Evolutionary conservation across 305 asterid genomes (phyloP).

Genomic region (Stenogyne calaminthoides): DNA sequence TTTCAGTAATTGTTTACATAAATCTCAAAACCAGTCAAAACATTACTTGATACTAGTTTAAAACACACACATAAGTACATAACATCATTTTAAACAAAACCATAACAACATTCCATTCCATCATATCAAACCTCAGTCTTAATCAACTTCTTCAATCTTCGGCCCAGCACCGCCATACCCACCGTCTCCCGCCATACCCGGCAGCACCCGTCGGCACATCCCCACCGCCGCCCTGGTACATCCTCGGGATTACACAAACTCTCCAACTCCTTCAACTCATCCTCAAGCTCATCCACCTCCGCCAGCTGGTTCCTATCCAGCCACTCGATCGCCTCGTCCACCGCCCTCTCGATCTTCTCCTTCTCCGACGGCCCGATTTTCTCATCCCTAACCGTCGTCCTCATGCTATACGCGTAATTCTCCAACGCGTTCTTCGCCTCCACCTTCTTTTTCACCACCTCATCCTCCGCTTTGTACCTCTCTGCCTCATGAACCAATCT

Average conservation of each 20-base stretch:
- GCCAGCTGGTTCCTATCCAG: constrained; percentile 60
- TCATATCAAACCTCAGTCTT: neutral
- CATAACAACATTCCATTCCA: neutral
- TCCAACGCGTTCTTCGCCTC: constrained; percentile 59
- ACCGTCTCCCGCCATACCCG: constrained; percentile 40
- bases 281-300: constrained; percentile 64
- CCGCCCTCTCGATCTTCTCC: constrained; percentile 53
- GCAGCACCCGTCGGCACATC: constrained; percentile 48
- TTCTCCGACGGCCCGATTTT: constrained; percentile 45
- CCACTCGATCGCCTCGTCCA: constrained; percentile 54
- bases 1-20: neutral
- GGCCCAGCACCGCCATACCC: constrained; percentile 46
- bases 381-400: constrained; percentile 50
- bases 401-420: constrained; percentile 55
- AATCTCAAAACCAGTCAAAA: too few relatives aligned
- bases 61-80: too few relatives aligned
- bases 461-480: constrained; percentile 57
- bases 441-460: constrained; percentile 57
- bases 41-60: too few relatives aligned
- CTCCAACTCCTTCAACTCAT: constrained; percentile 58
- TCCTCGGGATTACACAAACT: constrained; percentile 53
- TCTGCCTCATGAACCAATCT: constrained; percentile 61
- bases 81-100: neutral
- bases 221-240: constrained; percentile 53
- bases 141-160: constrained; percentile 68